These are phyloP conservation scores for Neurospora intermedia DNA, from an alignment of 495 filamentous ascomycete species.

Conservation along the genomic window DNA sequence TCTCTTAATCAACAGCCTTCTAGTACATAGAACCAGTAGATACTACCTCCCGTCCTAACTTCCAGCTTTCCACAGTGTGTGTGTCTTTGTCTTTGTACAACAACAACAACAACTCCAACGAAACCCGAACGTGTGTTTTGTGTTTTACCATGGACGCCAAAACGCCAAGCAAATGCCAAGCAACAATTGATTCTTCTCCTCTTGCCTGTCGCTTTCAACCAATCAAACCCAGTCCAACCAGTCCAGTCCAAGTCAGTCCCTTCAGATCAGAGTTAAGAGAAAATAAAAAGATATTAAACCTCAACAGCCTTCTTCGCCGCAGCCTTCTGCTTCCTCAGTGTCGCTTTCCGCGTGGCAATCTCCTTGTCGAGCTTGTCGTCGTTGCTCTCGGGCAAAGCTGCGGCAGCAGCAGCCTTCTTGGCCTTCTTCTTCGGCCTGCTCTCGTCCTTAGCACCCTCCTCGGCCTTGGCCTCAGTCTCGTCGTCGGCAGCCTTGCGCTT, in stretches of 20 bases:
- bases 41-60: not conserved
- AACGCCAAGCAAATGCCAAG: slow-evolving; percentile 11
- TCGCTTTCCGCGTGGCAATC: slow-evolving; percentile 49
- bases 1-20: not conserved
- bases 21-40: not conserved
- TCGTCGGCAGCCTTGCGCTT: slow-evolving; percentile 49
- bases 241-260: not conserved
- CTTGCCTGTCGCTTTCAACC: slow-evolving; percentile 6
- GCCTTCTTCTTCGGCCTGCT: slow-evolving; percentile 41
- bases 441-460: slow-evolving; percentile 33
- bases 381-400: slow-evolving; percentile 30
- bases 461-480: slow-evolving; percentile 30
- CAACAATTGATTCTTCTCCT: not conserved
- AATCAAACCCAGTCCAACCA: slow-evolving; percentile 1
- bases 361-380: slow-evolving; percentile 48
- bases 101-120: not conserved
- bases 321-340: slow-evolving; percentile 47
- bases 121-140: not conserved
- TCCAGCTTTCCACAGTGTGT: not conserved
- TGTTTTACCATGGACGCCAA: slow-evolving; percentile 11
- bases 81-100: not conserved
- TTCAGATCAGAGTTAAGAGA: not conserved
- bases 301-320: slow-evolving; percentile 40
- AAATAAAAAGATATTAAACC: slow-evolving; percentile 3
- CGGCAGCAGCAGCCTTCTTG: slow-evolving; percentile 29